Evolutionary conservation across 169 alveolate genomes (phyloP), one percentile per base, ranked within the genome.

Genomic region (Plasmodium vivax): DNA sequence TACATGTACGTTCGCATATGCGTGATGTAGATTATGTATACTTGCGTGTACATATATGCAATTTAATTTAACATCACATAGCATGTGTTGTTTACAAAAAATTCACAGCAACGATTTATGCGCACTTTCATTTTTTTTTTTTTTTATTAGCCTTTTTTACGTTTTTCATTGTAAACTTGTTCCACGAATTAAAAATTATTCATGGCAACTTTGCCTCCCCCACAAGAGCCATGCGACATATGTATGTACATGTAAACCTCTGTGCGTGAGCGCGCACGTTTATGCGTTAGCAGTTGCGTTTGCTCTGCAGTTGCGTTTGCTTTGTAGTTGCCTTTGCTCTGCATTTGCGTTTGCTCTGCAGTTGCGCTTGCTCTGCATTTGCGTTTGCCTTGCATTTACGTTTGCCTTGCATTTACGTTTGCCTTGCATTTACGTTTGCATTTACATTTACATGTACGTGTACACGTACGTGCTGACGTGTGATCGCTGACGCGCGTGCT

Each of bases 191-290:
- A 62, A 62, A 19, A 62, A 19, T 62, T 62, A 62, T 62, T 62
- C 23, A 62, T 19, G 77, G 38, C 30, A 23, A 27, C 36, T 62
- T 62, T 62, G 77, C 77, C 30, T 62, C 14, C 77, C 36, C 77
- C 16, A 62, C 77, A 62, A 19, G 38, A 62, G n/a, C 12, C 58
- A 62, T 62, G 36, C 77, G 38, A 27, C 77, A 62, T 19, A 83
- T 75, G 45, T 75, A 83, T 23, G 27, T 23, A 23, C 91, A 41
- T 84, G 54, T 68, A 71, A 51, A 84, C 77, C 74, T 41, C 16
- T 38, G 34, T 16, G 0, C 16, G 75, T 62, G 73, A 45, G 72
- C 45, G 43, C 32, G 32, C n/a, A 84, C 38, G 1, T 6, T 62
- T 62, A 62, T 62, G 77, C 77, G 58, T 47, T 47, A 47, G 58